Base-by-base conservation (phyloP, 768 basidiomycete species). In the Coprinopsis strossmayeri region DNA sequence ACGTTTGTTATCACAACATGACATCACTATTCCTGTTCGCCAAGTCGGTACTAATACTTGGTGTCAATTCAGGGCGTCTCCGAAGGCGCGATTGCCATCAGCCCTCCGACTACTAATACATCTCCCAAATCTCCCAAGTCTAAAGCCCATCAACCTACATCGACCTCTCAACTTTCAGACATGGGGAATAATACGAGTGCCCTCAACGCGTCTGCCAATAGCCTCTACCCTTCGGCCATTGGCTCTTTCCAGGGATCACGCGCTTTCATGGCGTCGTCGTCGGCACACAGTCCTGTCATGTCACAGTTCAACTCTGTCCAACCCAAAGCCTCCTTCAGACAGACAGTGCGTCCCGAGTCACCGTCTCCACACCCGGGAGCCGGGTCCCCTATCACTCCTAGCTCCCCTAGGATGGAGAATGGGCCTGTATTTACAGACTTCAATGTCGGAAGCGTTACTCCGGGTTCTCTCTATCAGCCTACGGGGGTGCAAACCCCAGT, bases 291-390 rank as follows among this genome's bases (percentile, higher is more conserved):
- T 37, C 38, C 39, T 11, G 12, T 43, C 26, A 48, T 42, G 34
- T 51, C 49, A 42, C 57, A 47, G 24, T 56, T 34, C 48, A 35
- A 25, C 34, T 7, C 39, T n/a, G 12, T 3, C 27, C 28, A 42
- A 42, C 2, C 46, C 35, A 46, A 40, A 21, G 41, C 49, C 20
- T 41, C 47, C 5, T 43, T 41, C 30, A 44, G 37, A 23, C 51
- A 46, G 35, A 34, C 54, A n/a, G 45, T 46, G 21, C 13, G 34
- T 32, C 48, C 48, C 2, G 28, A 55, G 2, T 32, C 50, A 3
- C 56, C 54, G 13, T 55, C 52, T 13, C 54, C 55, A 25, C 44
- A 51, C 17, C 57, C 56, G n/a, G 57, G 54, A 27, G 53, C 55
- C 34, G 49, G 37, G 10, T 10, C 50, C 10, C 37, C 41, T 27